Evolutionary conservation across 495 filamentous ascomycete genomes (phyloP).

Genomic region (Neurospora sublineolata): DNA sequence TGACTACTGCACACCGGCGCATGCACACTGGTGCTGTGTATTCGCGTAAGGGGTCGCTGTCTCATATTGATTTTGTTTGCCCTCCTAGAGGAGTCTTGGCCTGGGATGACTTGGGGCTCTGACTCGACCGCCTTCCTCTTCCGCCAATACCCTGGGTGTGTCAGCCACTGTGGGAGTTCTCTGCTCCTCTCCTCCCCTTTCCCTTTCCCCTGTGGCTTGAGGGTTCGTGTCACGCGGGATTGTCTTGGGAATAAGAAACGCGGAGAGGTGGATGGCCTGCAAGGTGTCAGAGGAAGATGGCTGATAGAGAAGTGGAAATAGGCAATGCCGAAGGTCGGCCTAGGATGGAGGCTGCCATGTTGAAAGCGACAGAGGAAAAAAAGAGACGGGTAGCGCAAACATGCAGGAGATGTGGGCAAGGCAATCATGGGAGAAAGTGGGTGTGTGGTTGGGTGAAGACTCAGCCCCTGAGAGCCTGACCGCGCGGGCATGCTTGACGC

Average conservation of each 20-base stretch:
- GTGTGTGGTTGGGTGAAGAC: background rate
- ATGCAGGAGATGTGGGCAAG: background rate
- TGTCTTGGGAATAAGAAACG: background rate
- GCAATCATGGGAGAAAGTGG: background rate
- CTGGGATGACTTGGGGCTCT: background rate
- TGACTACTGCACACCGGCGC: background rate
- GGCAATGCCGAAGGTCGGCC: background rate
- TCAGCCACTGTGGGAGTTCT: background rate
- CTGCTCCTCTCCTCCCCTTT: background rate
- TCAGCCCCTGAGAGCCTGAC: background rate
- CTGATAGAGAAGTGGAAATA: background rate
- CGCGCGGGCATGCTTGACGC: background rate
- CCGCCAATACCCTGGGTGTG: background rate
- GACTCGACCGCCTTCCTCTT: background rate
- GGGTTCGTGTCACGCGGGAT: background rate
- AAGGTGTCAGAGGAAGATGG: background rate
- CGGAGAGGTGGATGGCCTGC: background rate
- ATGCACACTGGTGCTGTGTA: background rate
- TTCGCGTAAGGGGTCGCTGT: background rate
- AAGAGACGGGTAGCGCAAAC: background rate
- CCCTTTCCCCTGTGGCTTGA: background rate
- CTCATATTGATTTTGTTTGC: background rate
- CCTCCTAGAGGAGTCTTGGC: constrained; percentile 6
- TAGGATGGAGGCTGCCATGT: background rate
- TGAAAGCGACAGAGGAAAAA: background rate